Base-by-base conservation (phyloP, 768 basidiomycete genomes). In the Trametes maxima region DNA sequence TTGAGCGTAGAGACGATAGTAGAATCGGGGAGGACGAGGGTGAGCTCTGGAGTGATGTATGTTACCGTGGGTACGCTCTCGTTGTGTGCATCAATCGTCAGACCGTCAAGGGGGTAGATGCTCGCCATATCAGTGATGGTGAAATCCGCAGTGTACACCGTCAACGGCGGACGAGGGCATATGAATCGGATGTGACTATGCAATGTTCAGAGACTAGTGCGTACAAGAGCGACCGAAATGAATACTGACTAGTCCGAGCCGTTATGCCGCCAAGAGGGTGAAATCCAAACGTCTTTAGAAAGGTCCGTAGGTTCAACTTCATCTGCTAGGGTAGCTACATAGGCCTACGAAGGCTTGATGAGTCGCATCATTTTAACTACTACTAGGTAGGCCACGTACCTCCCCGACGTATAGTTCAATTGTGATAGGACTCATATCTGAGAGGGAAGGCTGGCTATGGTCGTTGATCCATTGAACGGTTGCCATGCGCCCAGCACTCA, bases 131-230 rank as follows among this genome's bases (percentile, higher is more conserved):
- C 60, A 8, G 56, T 52, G 45, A 86, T 80, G 40, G 62, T 65
- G 57, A 88, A 88, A 63, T 81, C 76, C 8, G 84, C 80, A 19
- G 82, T 80, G 67, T 82, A 87, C 22, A 82, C 65, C 0, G 75
- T 74, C 24, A 60, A n/a, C 13, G 48, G 56, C 14, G 75, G 76
- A 3, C 61, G 51, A 22, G 60, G 45, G 57, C 72, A 69, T 46
- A 67, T 63, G 47, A 80, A 79, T 39, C 70, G 72, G 21, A 80
- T 63, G 22, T 71, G 69, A 40, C 78, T 77, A 44, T 10, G 10
- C n/a, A 22, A 39, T 49, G 10, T 21, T 37, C n/a, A 36, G 14
- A 46, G 12, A 22, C 25, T 7, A 11, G 11, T 4, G 37, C 13
- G 49, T 5, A 35, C 13, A 25, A 22, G 28, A 8, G 8, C 4